Base-by-base conservation (phyloP, 345 rosid genomes). In the Eutrema heterophyllum region DNA sequence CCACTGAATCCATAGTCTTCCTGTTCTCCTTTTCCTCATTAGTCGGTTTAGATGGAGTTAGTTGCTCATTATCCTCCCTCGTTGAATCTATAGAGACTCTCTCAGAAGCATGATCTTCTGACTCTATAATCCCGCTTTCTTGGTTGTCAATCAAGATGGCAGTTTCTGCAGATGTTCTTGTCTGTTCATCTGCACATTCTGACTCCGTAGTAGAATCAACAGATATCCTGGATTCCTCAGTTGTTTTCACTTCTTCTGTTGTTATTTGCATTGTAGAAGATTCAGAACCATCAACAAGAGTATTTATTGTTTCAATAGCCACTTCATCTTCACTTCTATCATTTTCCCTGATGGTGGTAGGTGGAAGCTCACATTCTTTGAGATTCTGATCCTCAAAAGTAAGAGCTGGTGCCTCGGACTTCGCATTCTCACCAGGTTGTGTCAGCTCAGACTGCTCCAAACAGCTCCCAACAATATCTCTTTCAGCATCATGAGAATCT, bases 391-490 rank as follows among this genome's bases (percentile, higher is more conserved):
- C 80, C 70, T 79, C 84, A 50, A 66, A 76, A 14, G 76, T 46
- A 55, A 69, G 62, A 64, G 56, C 64, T 55, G 18, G 54, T 58
- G 74, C 81, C 18, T 80, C 80, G 26, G 71, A 67, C 65, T 69
- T 69, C 2, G 8, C 67, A 70, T 70, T 76, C 69, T 51, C 87
- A 71, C 55, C 72, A 48, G 52, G 65, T 57, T 69, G 75, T 29
- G 61, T 83, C 64, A 86, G 59, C 74, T 81, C 84, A 48, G 83
- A 29, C 62, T 86, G 74, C 63, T 79, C 89, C 51, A 72, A 64
- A 75, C 84, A 81, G 80, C 91, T 88, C 78, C 75, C 77, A 60
- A 72, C 82, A 81, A 79, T 71, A 44, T 82, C 82, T 43, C 39
- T 72, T 79, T 81, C 82, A 67, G 18, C 69, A 53, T 71, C 58